Base-by-base conservation (phyloP, 805 yeast genomes). In the Kazachstania bromeliacearum region DNA sequence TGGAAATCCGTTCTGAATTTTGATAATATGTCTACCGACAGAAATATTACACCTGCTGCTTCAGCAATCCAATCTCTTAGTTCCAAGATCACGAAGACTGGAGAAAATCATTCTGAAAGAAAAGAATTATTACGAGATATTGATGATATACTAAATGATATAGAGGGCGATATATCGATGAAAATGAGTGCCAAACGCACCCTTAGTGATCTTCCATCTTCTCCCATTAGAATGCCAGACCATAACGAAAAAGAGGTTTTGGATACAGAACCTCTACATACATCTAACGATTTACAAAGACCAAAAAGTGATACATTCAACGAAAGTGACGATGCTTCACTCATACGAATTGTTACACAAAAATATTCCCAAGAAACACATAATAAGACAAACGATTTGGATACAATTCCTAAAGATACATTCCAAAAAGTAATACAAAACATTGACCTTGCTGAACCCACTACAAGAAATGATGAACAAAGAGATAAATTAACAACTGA, bases 111-210 rank as follows among this genome's bases (percentile, higher is more conserved):
- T 8, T 22, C 25, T 12, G 25, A 22, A 22, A 40, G 10, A 35
- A 34, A 38, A 31, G 34, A 43, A 10, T 35, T 48, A 3, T 30
- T 50, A 5, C 36, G 59, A 25, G 57, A 55, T 34, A 55, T 57
- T 22, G 57, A 55, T 31, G 60, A 55, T 31, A 57, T 57, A 23
- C 35, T 57, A 7, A 47, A 44, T 21, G 60, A 57, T 29, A 42
- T 57, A 15, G 49, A 50, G 23, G 51, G 49, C 12, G 49, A 45
- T 19, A 22, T 39, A 16, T 35, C 41, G 6, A 9, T 36, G 7
- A 47, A 44, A 14, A 42, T 47, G 2, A 39, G 28, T 6, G 16
- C 16, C 3, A 9, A 36, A 9, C 37, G 33, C 26, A 30, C 15
- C 8, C 20, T 39, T 5, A 39, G 39, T 13, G 50, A 49, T 19